Evolutionary conservation across 768 basidiomycete species (phyloP).

Genomic region (Auricularia sp.): DNA sequence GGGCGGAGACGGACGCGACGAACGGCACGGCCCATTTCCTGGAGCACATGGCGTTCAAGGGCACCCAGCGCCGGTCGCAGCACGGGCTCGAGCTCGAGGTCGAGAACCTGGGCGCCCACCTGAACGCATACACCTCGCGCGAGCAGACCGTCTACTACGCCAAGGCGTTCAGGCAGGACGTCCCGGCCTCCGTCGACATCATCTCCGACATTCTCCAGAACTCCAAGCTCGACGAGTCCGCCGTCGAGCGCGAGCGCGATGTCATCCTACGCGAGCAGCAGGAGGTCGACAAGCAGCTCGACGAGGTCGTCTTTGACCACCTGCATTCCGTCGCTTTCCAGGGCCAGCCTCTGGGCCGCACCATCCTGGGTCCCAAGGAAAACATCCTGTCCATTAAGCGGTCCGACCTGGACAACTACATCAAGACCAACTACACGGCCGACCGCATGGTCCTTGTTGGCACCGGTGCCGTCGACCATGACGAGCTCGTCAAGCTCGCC

Average conservation of each 20-base stretch:
- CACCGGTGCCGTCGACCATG: slow-evolving; percentile 89
- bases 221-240: slow-evolving; percentile 77
- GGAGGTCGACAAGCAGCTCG: slow-evolving; percentile 96
- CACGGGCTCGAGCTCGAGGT: slow-evolving; percentile 91
- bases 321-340: slow-evolving; percentile 95
- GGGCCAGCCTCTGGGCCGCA: slow-evolving; percentile 88
- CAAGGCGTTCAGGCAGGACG: slow-evolving; percentile 95
- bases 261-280: slow-evolving; percentile 96
- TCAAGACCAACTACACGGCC: slow-evolving; percentile 95
- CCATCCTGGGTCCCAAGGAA: slow-evolving; percentile 91
- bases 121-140: slow-evolving; percentile 96
- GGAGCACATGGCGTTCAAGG: slow-evolving; percentile 98
- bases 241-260: slow-evolving; percentile 91
- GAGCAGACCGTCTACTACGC: slow-evolving; percentile 99
- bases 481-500: slow-evolving; percentile 86
- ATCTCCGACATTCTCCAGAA: slow-evolving; percentile 97
- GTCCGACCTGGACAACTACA: slow-evolving; percentile 80
- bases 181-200: slow-evolving; percentile 84
- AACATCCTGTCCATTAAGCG: slow-evolving; percentile 95
- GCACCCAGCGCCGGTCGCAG: slow-evolving; percentile 80
- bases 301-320: slow-evolving; percentile 98
- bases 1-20: slow-evolving; percentile 90
- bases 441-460: slow-evolving; percentile 99
- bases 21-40: slow-evolving; percentile 98
- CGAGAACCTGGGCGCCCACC: slow-evolving; percentile 92